Evolutionary conservation across 1,139 yeast species (phyloP).

Genomic region (Geotrichum histeridarum): DNA sequence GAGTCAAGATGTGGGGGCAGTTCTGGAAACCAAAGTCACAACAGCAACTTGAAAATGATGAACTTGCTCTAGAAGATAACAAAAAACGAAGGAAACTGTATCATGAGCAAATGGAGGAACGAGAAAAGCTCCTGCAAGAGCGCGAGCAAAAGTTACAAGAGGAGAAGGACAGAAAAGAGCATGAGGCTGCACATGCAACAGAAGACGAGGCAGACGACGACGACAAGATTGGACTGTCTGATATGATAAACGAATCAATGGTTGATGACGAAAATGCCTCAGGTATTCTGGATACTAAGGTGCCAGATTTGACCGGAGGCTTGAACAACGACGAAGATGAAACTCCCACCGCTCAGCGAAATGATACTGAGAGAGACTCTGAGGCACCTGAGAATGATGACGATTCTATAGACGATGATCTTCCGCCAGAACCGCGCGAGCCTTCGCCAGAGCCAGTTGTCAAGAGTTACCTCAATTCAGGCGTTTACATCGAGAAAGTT

Average conservation of each 20-base stretch:
- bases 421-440: slow-evolving; percentile 17
- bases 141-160: slow-evolving; percentile 16
- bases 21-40: slow-evolving; percentile 32
- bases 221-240: slow-evolving; percentile 20
- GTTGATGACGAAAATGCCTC: slow-evolving; percentile 1
- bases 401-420: not conserved
- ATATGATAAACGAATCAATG: slow-evolving; percentile 8
- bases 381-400: slow-evolving; percentile 7
- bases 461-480: slow-evolving; percentile 12
- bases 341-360: slow-evolving; percentile 9
- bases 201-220: slow-evolving; percentile 17
- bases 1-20: slow-evolving; percentile 33
- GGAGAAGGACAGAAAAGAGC: slow-evolving; percentile 10
- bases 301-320: slow-evolving; percentile 14
- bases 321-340: slow-evolving; percentile 15
- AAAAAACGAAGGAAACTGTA: slow-evolving; percentile 13
- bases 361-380: slow-evolving; percentile 1
- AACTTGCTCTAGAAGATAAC: slow-evolving; percentile 17
- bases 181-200: slow-evolving; percentile 14
- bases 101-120: slow-evolving; percentile 12
- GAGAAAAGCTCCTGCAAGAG: slow-evolving; percentile 4
- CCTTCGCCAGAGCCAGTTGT: slow-evolving; percentile 20
- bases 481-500: slow-evolving; percentile 12
- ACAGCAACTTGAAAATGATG: slow-evolving; percentile 22
- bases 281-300: slow-evolving; percentile 11